phyloP scores from a whole-genome alignment of 495 filamentous ascomycete species.

The Trichoderma orchidacearum region DNA sequence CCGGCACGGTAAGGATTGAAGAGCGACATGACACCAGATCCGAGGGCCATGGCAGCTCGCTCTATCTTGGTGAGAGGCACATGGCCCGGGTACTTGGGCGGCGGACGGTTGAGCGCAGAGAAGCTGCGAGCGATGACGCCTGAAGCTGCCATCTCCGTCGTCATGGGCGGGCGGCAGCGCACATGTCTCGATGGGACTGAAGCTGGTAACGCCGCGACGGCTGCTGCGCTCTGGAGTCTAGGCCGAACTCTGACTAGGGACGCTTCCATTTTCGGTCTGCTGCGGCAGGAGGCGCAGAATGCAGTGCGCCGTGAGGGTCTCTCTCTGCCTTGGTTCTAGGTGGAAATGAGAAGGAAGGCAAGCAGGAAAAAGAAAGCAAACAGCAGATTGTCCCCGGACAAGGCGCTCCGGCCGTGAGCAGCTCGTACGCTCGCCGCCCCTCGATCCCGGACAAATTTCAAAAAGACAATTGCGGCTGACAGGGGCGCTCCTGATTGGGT shows the following conservation, averaged over 20 bases:
- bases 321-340: too few relatives aligned
- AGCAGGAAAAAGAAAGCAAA: not conserved
- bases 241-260: not conserved
- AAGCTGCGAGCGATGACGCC: constrained; percentile 27
- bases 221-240: not conserved
- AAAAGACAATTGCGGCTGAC: too few relatives aligned
- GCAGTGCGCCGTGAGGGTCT: not conserved
- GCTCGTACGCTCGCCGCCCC: too few relatives aligned
- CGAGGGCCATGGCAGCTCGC: constrained; percentile 61
- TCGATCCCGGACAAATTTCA: too few relatives aligned
- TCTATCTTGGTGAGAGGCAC: constrained; percentile 73
- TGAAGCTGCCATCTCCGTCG: not conserved
- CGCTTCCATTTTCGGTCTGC: not conserved
- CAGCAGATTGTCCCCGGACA: not conserved
- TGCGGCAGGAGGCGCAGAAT: not conserved
- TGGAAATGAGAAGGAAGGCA: not conserved
- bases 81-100: constrained; percentile 81
- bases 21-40: constrained; percentile 69
- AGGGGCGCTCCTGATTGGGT: too few relatives aligned
- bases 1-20: constrained; percentile 68
- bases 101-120: constrained; percentile 68
- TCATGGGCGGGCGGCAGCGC: not conserved
- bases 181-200: not conserved
- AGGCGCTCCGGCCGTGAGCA: too few relatives aligned
- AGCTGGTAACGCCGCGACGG: not conserved